phyloP scores from a whole-genome alignment of 805 yeast species.

The Ogataea saltuana region DNA sequence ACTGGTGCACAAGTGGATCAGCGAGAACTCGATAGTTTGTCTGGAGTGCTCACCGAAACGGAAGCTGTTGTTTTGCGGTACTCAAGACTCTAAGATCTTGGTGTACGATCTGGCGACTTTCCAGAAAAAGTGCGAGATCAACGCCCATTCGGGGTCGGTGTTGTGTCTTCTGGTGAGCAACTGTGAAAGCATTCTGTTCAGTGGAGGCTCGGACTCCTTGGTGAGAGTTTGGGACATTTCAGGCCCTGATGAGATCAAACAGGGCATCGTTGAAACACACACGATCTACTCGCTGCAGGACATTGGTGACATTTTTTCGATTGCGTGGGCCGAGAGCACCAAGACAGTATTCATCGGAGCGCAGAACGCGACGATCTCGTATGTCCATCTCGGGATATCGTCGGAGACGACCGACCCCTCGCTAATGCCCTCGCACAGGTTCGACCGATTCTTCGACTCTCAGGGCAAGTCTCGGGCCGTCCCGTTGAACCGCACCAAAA shows the following conservation, averaged over 20 bases:
- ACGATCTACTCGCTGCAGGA: constrained; percentile 83
- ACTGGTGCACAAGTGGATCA: constrained; percentile 69
- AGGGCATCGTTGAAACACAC: constrained; percentile 40
- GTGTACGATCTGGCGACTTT: constrained; percentile 69
- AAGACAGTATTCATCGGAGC: constrained; percentile 80
- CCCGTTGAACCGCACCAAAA: constrained; percentile 21
- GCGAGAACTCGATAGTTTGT: constrained; percentile 70
- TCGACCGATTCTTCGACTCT: constrained; percentile 87
- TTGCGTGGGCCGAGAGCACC: constrained; percentile 62
- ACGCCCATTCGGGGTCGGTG: constrained; percentile 75
- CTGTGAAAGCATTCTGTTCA: constrained; percentile 62
- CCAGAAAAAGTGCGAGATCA: constrained; percentile 51
- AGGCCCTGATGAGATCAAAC: constrained; percentile 14
- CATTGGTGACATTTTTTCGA: constrained; percentile 89
- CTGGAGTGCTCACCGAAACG: constrained; percentile 60
- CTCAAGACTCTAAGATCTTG: constrained; percentile 79
- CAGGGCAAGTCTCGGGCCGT: constrained; percentile 62
- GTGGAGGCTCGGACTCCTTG: constrained; percentile 89
- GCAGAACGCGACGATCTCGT: constrained; percentile 86
- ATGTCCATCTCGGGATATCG: constrained; percentile 48
- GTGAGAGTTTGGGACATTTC: constrained; percentile 81
- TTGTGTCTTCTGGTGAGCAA: constrained; percentile 60
- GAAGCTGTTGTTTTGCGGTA: constrained; percentile 77
- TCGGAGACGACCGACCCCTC: constrained; percentile 32
- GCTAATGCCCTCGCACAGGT: constrained; percentile 63